Evolutionary conservation across 768 basidiomycete species (phyloP).

Genomic region (Favolaschia claudopus): DNA sequence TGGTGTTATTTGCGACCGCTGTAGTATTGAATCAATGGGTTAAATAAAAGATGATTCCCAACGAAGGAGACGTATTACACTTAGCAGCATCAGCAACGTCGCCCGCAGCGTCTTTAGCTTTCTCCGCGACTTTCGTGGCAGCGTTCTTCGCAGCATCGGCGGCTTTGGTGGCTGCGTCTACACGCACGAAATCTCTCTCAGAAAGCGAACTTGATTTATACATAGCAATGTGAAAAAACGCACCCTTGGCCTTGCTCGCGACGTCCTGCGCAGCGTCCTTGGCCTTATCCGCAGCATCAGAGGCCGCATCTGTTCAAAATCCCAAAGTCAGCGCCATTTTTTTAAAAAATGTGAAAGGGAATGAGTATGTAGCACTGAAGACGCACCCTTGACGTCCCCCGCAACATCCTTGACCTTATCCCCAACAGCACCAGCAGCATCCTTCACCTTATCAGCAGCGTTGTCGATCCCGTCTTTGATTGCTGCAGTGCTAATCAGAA

Average conservation of each 20-base stretch:
- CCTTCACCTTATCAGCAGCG: no score
- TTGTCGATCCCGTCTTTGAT: no score
- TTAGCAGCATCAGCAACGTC: background rate
- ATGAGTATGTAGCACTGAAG: background rate
- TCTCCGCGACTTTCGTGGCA: background rate
- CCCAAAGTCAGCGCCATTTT: no score
- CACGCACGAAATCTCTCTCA: background rate
- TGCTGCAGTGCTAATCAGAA: no score
- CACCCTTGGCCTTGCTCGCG: background rate
- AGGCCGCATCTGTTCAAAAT: background rate
- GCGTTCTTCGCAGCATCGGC: background rate
- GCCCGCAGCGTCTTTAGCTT: background rate
- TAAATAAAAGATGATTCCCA: background rate
- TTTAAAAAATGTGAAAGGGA: no score
- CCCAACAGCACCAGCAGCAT: background rate
- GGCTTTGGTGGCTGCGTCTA: background rate
- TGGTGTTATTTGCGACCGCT: constrained; percentile 28
- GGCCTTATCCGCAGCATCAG: background rate
- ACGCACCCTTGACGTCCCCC: background rate
- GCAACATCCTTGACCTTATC: background rate
- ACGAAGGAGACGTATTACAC: background rate
- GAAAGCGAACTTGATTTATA: background rate
- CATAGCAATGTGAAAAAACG: no score
- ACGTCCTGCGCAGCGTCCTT: no score
- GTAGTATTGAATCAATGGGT: background rate